Evolutionary conservation across 805 yeast genomes (phyloP).

Genomic region (Saturnispora hagleri): DNA sequence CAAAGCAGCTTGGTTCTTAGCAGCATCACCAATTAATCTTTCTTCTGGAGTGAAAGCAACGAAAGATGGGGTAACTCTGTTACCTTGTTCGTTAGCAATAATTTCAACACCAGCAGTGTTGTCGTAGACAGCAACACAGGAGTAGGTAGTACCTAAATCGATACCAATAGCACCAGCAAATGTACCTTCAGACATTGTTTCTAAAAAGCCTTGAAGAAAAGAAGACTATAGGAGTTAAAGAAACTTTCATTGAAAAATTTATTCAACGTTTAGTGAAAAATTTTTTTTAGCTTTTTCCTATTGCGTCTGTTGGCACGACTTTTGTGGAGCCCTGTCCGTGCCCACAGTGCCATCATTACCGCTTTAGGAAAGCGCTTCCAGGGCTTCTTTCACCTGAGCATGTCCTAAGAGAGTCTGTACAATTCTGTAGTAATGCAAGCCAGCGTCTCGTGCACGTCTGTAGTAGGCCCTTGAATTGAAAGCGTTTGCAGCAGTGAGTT

Average conservation of each 20-base stretch:
- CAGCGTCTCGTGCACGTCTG: background rate
- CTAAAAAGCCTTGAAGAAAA: background rate
- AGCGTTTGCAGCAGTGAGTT: background rate
- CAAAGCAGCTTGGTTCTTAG: slow-evolving; percentile 76
- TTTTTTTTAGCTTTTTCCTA: slow-evolving; percentile 5
- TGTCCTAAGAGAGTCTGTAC: background rate
- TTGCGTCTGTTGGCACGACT: slow-evolving; percentile 2
- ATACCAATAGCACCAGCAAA: slow-evolving; percentile 99
- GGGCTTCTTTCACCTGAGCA: background rate
- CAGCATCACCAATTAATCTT: slow-evolving; percentile 77
- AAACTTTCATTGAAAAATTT: slow-evolving; percentile 16
- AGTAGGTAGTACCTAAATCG: slow-evolving; percentile 86
- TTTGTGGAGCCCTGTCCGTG: background rate
- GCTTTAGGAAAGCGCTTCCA: background rate
- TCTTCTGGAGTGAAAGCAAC: slow-evolving; percentile 73
- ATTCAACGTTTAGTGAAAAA: slow-evolving; percentile 12
- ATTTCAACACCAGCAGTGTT: slow-evolving; percentile 64
- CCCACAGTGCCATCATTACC: background rate
- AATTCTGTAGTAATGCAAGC: background rate
- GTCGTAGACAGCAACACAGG: slow-evolving; percentile 68
- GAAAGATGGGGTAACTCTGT: slow-evolving; percentile 77
- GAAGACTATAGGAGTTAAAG: background rate
- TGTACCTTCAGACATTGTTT: slow-evolving; percentile 91
- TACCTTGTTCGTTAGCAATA: slow-evolving; percentile 79
- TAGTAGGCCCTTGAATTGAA: background rate